Conservation (phyloP, 1,139 yeast genomes). For the Suhomyces ambrosiae region DNA sequence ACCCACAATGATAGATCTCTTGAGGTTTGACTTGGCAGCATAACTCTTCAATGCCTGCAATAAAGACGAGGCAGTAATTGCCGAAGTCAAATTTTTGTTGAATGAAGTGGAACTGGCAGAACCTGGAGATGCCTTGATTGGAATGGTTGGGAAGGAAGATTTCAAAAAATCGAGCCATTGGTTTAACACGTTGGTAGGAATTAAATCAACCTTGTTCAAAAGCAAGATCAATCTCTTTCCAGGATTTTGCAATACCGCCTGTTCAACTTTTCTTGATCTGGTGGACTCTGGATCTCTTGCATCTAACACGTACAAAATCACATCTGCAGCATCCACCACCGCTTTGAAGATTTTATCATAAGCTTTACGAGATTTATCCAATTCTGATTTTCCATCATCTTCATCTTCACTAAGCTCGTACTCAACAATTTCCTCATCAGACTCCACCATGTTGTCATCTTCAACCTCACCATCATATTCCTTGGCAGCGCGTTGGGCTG, state of each 20-base stretch:
- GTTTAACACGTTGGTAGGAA: slow-evolving; percentile 80
- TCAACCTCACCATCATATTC: slow-evolving; percentile 61
- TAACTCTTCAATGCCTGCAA: slow-evolving; percentile 83
- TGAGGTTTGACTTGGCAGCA: slow-evolving; percentile 79
- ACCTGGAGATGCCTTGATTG: slow-evolving; percentile 66
- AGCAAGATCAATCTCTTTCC: slow-evolving; percentile 85
- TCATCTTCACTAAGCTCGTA: slow-evolving; percentile 46
- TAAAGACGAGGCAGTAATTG: slow-evolving; percentile 72
- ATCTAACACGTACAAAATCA: slow-evolving; percentile 86
- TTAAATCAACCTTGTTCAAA: slow-evolving; percentile 87
- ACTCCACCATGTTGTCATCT: slow-evolving; percentile 45
- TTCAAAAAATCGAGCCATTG: slow-evolving; percentile 84
- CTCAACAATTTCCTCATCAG: slow-evolving; percentile 48
- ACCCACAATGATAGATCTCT: slow-evolving; percentile 92
- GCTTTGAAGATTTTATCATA: slow-evolving; percentile 85
- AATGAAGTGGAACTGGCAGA: slow-evolving; percentile 65
- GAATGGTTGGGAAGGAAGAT: slow-evolving; percentile 87
- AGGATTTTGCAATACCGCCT: slow-evolving; percentile 74
- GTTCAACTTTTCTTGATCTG: slow-evolving; percentile 88
- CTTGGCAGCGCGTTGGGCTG: slow-evolving; percentile 85
- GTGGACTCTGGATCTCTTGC: slow-evolving; percentile 98
- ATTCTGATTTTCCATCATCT: slow-evolving; percentile 41
- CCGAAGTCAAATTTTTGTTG: slow-evolving; percentile 74
- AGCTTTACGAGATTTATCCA: slow-evolving; percentile 87
- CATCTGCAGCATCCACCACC: slow-evolving; percentile 87